Base-by-base conservation (phyloP, 805 yeast genomes). In the Tetrapisispora phaffii region DNA sequence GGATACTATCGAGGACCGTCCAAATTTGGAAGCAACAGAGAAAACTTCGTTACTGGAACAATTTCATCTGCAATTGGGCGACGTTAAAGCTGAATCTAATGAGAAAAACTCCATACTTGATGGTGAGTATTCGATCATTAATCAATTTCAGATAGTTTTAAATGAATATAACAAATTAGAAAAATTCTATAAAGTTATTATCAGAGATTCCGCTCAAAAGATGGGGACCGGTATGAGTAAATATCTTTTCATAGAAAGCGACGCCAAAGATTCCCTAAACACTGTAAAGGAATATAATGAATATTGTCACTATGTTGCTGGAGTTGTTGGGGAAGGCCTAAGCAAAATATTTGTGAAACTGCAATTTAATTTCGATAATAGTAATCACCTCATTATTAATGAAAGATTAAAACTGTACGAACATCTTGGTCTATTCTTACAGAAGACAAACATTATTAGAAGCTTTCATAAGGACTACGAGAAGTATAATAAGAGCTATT, bases 171-270 rank as follows among this genome's bases (percentile, higher is more conserved):
- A 84, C 62, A 69, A 72, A 48, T 73, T 93, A 58, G 78, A 79
- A 58, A 79, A 85, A 6, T 79, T 73, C 47, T 89, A 87, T 66
- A 89, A 84, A 67, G 83, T 75, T 44, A 80, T 88, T 33, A 78
- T 93, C 53, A 75, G 74, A 54, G 86, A 82, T 50, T 85, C 88
- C 55, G 80, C 96, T 39, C 54, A 70, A 46, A 73, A 82, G 63
- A 93, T 93, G 98, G 98, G 97, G 47, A 79, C 85, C 54, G 98
- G 98, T 45, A 93, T 93, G 98, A 97, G 97, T 28, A 88, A 86
- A 59, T 93, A 89, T 19, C 22, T 28, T n/a, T 38, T 26, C 66
- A 79, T 85, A 44, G 70, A 75, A 55, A 80, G 82, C 58, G 93
- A 83, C 42, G 74, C 85, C 69, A 87, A 86, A 52, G 77, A 78